Conservation (phyloP, 2,329 filamentous ascomycete genomes). For the Aspergillus uvarum region DNA sequence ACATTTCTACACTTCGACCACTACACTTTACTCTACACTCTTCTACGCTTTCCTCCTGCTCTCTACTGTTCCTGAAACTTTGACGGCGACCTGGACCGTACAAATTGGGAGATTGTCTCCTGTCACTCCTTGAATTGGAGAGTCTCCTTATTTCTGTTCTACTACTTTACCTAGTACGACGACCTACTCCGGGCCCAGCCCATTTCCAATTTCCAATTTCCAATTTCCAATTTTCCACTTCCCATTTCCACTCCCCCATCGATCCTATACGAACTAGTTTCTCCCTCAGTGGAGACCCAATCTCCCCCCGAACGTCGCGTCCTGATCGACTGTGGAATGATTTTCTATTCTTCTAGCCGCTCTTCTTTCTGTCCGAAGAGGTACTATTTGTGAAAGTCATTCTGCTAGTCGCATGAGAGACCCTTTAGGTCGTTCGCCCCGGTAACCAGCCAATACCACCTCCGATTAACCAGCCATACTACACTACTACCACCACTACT, state of each 20-base stretch:
- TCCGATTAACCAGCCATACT: neutral
- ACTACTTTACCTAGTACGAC: neutral
- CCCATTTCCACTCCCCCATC: no score
- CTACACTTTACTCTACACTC: neutral
- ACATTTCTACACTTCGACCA: neutral
- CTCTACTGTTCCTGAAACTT: neutral
- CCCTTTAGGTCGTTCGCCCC: conserved; percentile 25
- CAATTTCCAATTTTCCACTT: no score
- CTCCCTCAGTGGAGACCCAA: conserved; percentile 13
- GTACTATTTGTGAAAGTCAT: neutral
- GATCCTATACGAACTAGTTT: conserved; percentile 6
- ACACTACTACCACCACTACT: conserved; percentile 7
- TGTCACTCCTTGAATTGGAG: neutral
- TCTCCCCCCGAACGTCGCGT: conserved; percentile 12
- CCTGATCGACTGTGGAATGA: conserved; percentile 13
- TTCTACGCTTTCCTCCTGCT: neutral
- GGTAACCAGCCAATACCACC: conserved; percentile 31
- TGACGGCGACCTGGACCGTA: neutral
- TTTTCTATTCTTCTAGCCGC: conserved; percentile 9
- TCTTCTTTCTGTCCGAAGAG: conserved; percentile 1
- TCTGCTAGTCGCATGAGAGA: conserved; percentile 5
- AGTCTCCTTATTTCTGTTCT: neutral
- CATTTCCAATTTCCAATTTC: neutral
- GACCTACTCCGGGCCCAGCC: neutral
- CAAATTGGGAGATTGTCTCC: neutral